Evolutionary conservation across 2,329 filamentous ascomycete genomes (phyloP).

Genomic region (Verticillium klebahnii): DNA sequence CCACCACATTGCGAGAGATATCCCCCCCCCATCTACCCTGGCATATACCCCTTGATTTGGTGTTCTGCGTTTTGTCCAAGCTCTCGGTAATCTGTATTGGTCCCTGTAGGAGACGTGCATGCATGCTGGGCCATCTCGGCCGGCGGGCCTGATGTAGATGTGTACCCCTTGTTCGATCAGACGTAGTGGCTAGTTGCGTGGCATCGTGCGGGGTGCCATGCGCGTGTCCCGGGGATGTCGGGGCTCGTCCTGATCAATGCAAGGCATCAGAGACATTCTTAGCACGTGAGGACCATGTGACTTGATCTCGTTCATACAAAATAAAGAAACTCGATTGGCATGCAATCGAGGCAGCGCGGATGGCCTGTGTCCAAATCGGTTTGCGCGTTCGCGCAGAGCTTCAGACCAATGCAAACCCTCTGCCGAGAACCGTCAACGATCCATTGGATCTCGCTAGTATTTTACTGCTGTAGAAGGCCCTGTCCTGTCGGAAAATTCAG

Average conservation of each 20-base stretch:
- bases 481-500: no score
- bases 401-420: no score
- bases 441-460: no score
- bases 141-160: background rate
- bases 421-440: no score
- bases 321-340: no score
- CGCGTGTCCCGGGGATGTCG: background rate
- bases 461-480: no score
- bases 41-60: slow-evolving; percentile 5
- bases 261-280: background rate
- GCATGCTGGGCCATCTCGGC: background rate
- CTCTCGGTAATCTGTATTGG: background rate
- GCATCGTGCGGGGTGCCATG: background rate
- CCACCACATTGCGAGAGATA: slow-evolving; percentile 4
- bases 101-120: background rate
- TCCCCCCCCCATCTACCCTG: slow-evolving; percentile 1
- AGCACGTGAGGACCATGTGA: no score
- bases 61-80: background rate
- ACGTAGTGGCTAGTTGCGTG: background rate
- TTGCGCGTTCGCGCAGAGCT: no score
- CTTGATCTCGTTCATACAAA: no score
- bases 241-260: background rate
- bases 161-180: background rate
- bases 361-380: no score
- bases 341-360: no score